Evolutionary conservation across 1,284 basidiomycete species (phyloP).

Genomic region (Ganoderma lucidum): DNA sequence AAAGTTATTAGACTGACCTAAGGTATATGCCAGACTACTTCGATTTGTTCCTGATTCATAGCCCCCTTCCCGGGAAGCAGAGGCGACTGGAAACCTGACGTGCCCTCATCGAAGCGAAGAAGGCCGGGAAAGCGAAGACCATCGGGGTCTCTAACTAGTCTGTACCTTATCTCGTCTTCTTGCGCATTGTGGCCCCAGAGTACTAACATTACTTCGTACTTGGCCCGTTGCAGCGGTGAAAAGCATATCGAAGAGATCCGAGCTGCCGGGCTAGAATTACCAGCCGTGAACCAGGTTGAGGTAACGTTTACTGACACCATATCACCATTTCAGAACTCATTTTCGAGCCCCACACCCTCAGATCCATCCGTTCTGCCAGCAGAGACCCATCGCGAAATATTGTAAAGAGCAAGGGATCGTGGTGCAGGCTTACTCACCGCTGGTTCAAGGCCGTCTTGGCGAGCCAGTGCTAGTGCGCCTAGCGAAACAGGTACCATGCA

Average conservation of each 20-base stretch:
- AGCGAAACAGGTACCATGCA: constrained; percentile 35
- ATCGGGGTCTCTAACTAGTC: constrained; percentile 75
- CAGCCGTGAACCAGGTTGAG: constrained; percentile 87
- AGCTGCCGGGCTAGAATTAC: constrained; percentile 64
- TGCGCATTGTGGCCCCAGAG: not conserved
- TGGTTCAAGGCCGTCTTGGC: constrained; percentile 51
- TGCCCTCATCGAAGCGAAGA: constrained; percentile 52
- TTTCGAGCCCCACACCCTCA: constrained; percentile 38
- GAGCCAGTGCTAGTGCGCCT: constrained; percentile 51
- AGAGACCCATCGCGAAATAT: constrained; percentile 79
- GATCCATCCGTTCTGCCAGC: constrained; percentile 88
- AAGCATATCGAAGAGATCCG: constrained; percentile 82
- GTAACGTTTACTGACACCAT: constrained; percentile 40
- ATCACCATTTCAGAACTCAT: not conserved
- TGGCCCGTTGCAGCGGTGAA: constrained; percentile 54
- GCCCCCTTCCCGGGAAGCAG: constrained; percentile 52
- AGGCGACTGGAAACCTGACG: constrained; percentile 55
- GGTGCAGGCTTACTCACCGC: constrained; percentile 71
- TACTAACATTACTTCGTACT: not conserved
- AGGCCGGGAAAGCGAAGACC: constrained; percentile 58
- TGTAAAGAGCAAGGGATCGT: constrained; percentile 74
- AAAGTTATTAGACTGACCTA: not conserved
- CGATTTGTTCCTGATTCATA: constrained; percentile 70
- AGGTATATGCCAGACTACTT: constrained; percentile 51
- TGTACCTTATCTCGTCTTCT: not conserved